These are phyloP conservation scores for Xylaria sp. DNA, from an alignment of 2,329 filamentous ascomycete species.

Conservation along the genomic window DNA sequence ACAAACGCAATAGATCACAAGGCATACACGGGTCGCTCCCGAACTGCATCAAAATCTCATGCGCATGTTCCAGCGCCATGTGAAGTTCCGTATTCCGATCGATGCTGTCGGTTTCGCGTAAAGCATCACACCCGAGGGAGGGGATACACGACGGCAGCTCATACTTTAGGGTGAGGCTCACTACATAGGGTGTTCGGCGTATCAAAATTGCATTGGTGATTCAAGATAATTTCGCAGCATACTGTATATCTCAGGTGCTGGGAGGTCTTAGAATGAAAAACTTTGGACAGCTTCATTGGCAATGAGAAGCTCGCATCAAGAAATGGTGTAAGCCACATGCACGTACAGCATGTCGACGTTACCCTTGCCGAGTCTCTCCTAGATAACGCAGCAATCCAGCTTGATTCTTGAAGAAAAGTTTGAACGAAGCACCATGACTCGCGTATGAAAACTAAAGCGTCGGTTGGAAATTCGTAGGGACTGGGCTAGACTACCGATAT, in stretches of 20 bases:
- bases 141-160: too few relatives aligned
- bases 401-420: not conserved
- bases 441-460: not conserved
- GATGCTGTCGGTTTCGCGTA: not conserved
- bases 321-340: not conserved
- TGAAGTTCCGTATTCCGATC: not conserved
- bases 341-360: not conserved
- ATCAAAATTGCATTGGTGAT: not conserved
- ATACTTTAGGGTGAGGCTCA: not conserved
- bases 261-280: not conserved
- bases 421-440: not conserved
- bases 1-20: slow-evolving; percentile 1
- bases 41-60: not conserved
- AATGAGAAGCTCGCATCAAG: not conserved
- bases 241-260: not conserved
- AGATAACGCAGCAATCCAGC: not conserved
- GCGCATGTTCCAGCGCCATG: not conserved
- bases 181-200: not conserved
- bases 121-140: not conserved
- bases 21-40: not conserved
- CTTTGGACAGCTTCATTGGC: not conserved
- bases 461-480: not conserved
- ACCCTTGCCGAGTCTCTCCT: not conserved
- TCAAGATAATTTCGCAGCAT: not conserved
- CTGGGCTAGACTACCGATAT: not conserved